Evolutionary conservation across 2,329 filamentous ascomycete genomes (phyloP), one percentile per base, ranked within the genome.

Genomic region (Fusarium multiceps): DNA sequence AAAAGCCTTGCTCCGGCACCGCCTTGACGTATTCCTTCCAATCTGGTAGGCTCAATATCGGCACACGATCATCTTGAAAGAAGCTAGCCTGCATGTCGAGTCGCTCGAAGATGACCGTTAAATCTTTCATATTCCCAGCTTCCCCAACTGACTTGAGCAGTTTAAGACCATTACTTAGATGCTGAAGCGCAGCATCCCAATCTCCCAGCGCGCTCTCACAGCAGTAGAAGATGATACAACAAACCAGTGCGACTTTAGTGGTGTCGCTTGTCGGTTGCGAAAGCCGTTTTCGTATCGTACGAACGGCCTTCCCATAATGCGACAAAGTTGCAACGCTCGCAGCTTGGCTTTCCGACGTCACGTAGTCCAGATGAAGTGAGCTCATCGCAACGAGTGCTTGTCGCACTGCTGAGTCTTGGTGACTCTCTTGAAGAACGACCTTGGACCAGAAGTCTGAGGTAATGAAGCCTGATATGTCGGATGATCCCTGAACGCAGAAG

Each of bases 21-120:
- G 54, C 4, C 5, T 30, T 28, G 2, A n/a, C 9, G 12, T 13
- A 2, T 18, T 37, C 34, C 14, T 27, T 46, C 14, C 23, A 37
- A 12, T 50, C 21, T 12, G 50, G 12, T 4, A 66, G 28, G 4
- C 25, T 54, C 18, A 72, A 28, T 4, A 67, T 23, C 1, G 69
- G 68, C 4, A 45, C 20, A 3, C 69, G 59, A 12, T 63, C 62
- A 14, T 72, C 69, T 18, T 72, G 49, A 11, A 72, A 72, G 40
- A 72, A 61, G 16, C 57, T 66, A 7, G 69, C 69, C 41, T 72
- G 65, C 43, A 72, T 51, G 12, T 72, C 69, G 1, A 72, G 56
- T 4, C 66, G 49, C 4, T 59, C 65, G 9, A 72, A 40, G 0
- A 69, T 14, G 4, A 46, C 20, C 2, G 28, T 51, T 2, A 72